These are phyloP conservation scores for Lipomyces japonicus DNA, from an alignment of 805 yeast species.

Conservation along the genomic window DNA sequence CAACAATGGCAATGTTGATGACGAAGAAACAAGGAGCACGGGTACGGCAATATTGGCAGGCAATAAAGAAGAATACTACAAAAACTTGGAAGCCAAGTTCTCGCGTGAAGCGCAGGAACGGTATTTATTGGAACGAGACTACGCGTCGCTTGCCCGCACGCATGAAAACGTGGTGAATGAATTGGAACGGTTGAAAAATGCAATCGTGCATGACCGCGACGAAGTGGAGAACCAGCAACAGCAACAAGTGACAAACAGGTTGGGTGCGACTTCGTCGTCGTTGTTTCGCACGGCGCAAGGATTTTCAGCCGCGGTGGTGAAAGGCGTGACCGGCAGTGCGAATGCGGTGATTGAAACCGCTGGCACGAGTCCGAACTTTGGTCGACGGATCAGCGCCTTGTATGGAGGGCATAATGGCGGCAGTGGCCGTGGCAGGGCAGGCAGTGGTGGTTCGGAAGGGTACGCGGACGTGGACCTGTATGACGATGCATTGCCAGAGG, in stretches of 20 bases:
- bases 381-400: conserved; percentile 3
- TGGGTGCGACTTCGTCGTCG: conserved; percentile 10
- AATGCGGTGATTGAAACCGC: conserved; percentile 19
- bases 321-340: conserved; percentile 26
- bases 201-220: conserved; percentile 1
- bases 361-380: not conserved
- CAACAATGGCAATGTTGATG: not conserved
- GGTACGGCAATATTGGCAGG: not conserved
- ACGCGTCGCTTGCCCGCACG: conserved; percentile 21
- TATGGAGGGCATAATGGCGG: no score
- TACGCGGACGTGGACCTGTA: conserved; percentile 27
- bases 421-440: conserved; percentile 2
- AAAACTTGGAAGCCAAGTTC: conserved; percentile 22
- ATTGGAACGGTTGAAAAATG: conserved; percentile 18
- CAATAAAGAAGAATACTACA: conserved; percentile 12
- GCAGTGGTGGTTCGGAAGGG: conserved; percentile 7
- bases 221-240: not conserved
- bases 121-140: conserved; percentile 23
- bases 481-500: conserved; percentile 12
- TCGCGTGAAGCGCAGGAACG: conserved; percentile 28
- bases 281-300: conserved; percentile 25
- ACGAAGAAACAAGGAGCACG: not conserved
- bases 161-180: conserved; percentile 20
- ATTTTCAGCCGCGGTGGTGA: conserved; percentile 26
- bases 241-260: not conserved